These are phyloP conservation scores for Plasmodium coatneyi DNA, from an alignment of 169 alveolate species.

Conservation along the genomic window DNA sequence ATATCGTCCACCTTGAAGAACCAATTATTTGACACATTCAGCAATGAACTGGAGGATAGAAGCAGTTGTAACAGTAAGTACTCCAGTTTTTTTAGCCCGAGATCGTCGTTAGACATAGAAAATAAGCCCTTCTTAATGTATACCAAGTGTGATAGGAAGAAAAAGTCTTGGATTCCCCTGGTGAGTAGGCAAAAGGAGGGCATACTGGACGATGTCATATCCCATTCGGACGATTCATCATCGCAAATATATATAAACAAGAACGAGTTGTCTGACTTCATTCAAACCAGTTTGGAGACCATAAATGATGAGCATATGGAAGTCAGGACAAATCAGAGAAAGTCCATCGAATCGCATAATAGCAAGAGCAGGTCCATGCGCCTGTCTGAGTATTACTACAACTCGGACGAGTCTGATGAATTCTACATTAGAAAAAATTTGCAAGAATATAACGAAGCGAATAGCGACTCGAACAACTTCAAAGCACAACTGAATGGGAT, in stretches of 20 bases:
- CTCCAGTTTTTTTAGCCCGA: conserved; percentile 8
- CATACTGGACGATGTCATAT: conserved; percentile 23
- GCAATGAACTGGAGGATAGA: conserved; percentile 17
- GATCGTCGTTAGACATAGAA: conserved; percentile 11
- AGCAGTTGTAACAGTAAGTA: conserved; percentile 27
- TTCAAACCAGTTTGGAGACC: conserved; percentile 50
- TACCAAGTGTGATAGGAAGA: not conserved
- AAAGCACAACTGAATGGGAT: conserved; percentile 50
- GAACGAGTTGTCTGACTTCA: not conserved
- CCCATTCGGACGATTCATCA: conserved; percentile 51
- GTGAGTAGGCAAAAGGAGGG: conserved; percentile 16
- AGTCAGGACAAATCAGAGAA: not conserved
- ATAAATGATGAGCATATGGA: conserved; percentile 10
- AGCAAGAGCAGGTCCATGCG: conserved; percentile 1
- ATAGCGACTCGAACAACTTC: conserved; percentile 25
- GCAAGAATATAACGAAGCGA: conserved; percentile 19
- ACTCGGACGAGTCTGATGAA: conserved; percentile 70
- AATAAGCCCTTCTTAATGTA: conserved; percentile 1
- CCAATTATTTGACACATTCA: not conserved
- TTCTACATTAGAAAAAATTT: conserved; percentile 67
- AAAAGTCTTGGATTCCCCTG: conserved; percentile 51
- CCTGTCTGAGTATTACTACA: conserved; percentile 13
- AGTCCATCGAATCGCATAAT: not conserved
- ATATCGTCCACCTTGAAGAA: conserved; percentile 20
- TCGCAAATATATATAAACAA: conserved; percentile 21